Base-by-base conservation (phyloP, 2,329 filamentous ascomycete species). In the Cladosporium phlei region DNA sequence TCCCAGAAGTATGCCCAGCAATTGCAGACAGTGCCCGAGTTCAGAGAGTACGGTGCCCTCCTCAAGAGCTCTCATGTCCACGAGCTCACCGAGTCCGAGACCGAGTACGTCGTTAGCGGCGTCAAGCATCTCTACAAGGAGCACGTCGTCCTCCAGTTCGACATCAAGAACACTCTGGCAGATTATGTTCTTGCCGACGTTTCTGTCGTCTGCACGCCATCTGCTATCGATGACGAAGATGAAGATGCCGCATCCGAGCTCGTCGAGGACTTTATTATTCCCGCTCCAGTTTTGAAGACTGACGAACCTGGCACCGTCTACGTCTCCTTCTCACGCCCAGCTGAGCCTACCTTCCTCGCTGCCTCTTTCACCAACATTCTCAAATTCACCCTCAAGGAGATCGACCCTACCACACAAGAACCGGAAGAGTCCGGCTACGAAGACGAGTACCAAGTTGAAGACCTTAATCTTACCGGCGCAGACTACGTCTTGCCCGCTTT, bases 41-140 rank as follows among this genome's bases (percentile, higher is more conserved):
- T 98, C 75, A 86, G 85, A 63, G 82, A 85, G 55, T 95, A 95
- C 66, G 93, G 93, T 59, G 78, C 78, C 55, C 81, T 97, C 10
- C 85, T 98, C 74, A 97, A 96, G 73, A 96, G 90, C 33, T 95
- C 88, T 49, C 70, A 80, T 20, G 72, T 86, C 39, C 80, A 95
- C 56, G 91, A 96, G 69, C 82, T 98, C 52, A 97, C 93, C 14
- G 93, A 98, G 68, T 88, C 88, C 44, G 93, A 97, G 70, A 97
- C 91, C 16, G 93, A 98, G 69, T 98, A 98, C 60, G 89, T 96
- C 40, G 93, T 98, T 51, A 83, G 79, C 27, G 83, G 93, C 17
- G 80, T 96, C 69, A 98, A 98, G 75, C 93, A 98, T 66, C 82
- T 98, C 61, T 98, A 96, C 82, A 95, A 95, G 72, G 88, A 95